A percentile compares a stretch with the other conserved stretches of the same genome.
Conservation (phyloP, 306 rosid species). For the Dryas alaskensis region DNA sequence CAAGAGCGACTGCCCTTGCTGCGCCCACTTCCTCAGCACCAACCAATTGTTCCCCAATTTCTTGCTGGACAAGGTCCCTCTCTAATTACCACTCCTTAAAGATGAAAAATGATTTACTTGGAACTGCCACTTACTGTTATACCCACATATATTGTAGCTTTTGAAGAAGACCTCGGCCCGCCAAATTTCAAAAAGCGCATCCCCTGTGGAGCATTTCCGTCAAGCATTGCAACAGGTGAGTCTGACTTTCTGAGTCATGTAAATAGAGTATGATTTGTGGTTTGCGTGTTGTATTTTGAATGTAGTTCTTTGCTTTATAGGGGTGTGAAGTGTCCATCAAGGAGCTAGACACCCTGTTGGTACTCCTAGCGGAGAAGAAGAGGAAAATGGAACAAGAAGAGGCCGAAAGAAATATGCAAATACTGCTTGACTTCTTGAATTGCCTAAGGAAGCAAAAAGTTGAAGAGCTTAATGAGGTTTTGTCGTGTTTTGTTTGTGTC, state of each 20-base stretch:
- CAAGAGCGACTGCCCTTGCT: constrained; percentile 97
- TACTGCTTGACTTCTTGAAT: constrained; percentile 80
- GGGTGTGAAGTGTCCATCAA: constrained; percentile 87
- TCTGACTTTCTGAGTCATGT: constrained; percentile 1
- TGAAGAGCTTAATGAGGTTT: constrained; percentile 83
- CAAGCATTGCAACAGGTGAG: constrained; percentile 74
- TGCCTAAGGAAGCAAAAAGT: constrained; percentile 83
- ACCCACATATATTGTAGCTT: constrained; percentile 64
- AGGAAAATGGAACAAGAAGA: constrained; percentile 99
- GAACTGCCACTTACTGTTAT: constrained; percentile 70
- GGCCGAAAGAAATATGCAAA: constrained; percentile 95
- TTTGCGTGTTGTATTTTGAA: not conserved
- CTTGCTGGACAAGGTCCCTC: constrained; percentile 74
- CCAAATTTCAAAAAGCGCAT: constrained; percentile 76
- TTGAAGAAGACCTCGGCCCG: constrained; percentile 78
- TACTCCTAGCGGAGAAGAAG: constrained; percentile 79
- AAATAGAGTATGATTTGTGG: not conserved
- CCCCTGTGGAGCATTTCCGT: constrained; percentile 84
- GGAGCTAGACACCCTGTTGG: constrained; percentile 79
- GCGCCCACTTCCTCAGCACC: constrained; percentile 71
- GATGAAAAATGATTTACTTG: constrained; percentile 35
- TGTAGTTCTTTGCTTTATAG: constrained; percentile 36
- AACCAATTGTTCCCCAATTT: constrained; percentile 75
- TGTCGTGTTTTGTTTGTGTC: constrained; percentile 9
- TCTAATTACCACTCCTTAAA: not conserved